A percentile compares a stretch with the other conserved stretches of the same genome.
Evolutionary conservation across 495 filamentous ascomycete species (phyloP).

Genomic region (Penicillium soppii): DNA sequence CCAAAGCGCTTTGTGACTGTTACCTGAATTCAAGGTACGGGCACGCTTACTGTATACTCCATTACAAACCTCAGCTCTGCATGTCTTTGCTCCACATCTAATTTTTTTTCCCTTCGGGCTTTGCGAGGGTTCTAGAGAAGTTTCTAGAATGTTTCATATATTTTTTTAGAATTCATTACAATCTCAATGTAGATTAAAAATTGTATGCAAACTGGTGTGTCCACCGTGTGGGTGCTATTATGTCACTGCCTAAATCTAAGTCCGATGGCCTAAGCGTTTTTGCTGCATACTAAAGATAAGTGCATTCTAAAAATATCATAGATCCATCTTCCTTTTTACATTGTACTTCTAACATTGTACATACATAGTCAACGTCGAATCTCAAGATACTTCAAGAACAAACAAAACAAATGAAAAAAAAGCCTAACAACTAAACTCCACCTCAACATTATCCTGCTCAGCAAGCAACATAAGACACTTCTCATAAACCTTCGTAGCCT

Average conservation of each 20-base stretch:
- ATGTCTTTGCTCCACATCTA: not conserved
- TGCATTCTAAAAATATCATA: not conserved
- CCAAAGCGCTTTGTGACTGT: conserved; percentile 19
- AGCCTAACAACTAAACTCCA: conserved; percentile 8
- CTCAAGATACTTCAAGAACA: too few relatives aligned
- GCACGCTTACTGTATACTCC: conserved; percentile 13
- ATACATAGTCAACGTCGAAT: too few relatives aligned
- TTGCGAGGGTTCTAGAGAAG: not conserved
- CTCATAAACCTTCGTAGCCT: conserved; percentile 75
- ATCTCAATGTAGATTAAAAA: not conserved
- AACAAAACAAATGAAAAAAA: too few relatives aligned
- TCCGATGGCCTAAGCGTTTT: not conserved
- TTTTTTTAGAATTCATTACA: not conserved
- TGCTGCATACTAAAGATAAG: not conserved
- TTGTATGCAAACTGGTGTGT: not conserved
- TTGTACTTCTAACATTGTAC: too few relatives aligned
- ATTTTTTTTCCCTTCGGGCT: not conserved
- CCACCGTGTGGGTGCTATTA: not conserved
- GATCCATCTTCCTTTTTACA: not conserved
- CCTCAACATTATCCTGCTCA: conserved; percentile 46
- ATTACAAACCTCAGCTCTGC: not conserved
- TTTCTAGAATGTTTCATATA: conserved; percentile 3
- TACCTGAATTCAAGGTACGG: conserved; percentile 15
- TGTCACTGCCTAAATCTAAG: not conserved
- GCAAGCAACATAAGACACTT: conserved; percentile 70